phyloP scores from a whole-genome alignment of 176 grass and related monocot species.

The Oryza glumipatula region DNA sequence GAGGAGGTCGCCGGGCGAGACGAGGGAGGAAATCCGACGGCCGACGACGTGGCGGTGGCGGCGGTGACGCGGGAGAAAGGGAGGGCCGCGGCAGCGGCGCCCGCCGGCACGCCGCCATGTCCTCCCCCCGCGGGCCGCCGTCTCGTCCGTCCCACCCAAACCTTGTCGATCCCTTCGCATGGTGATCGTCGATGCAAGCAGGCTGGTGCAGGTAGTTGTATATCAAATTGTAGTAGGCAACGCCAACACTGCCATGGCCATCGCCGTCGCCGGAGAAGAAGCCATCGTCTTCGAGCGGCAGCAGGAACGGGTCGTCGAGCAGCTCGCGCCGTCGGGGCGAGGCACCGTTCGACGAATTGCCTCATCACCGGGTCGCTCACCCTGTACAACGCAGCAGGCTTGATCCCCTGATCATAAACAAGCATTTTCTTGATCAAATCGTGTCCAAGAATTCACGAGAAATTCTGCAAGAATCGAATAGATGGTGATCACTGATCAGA shows the following conservation, averaged over 20 bases:
- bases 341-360: constrained; percentile 67
- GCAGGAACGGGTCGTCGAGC: constrained; percentile 67
- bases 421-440: neutral
- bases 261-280: neutral
- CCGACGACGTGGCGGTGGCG: too few species aligned
- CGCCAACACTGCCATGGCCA: neutral
- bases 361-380: constrained; percentile 51
- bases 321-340: constrained; percentile 59
- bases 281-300: constrained; percentile 31
- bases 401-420: constrained; percentile 51
- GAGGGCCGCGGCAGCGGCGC: too few species aligned
- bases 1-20: too few species aligned
- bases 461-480: neutral
- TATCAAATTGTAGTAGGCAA: neutral
- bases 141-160: too few species aligned
- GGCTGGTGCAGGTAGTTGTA: constrained; percentile 45
- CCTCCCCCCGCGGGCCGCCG: too few species aligned
- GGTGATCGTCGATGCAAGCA: constrained; percentile 19
- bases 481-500: neutral
- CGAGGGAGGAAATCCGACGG: too few species aligned
- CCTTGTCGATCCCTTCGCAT: neutral
- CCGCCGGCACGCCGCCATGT: too few species aligned
- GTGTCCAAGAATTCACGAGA: neutral
- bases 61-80: too few species aligned
- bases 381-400: constrained; percentile 61